phyloP scores from a whole-genome alignment of 148 eudicot genomes.

The Polygonum maritimum region DNA sequence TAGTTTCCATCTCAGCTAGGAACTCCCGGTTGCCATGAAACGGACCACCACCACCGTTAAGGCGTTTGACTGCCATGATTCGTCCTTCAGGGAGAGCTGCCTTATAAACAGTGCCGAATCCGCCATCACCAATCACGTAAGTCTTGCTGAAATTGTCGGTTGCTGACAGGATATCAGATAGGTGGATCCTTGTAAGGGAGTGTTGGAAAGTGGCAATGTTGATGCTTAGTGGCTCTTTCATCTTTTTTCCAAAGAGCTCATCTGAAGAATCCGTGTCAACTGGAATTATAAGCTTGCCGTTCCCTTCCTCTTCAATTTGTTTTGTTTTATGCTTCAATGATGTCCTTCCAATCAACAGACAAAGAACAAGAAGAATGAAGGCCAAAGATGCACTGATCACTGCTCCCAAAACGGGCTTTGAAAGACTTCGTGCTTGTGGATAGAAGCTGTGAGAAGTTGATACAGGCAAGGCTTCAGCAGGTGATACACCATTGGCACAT shows the following conservation, averaged over 20 bases:
- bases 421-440: slow-evolving; percentile 21
- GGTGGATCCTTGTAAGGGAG: slow-evolving; percentile 48
- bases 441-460: slow-evolving; percentile 13
- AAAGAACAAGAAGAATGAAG: slow-evolving; percentile 27
- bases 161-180: slow-evolving; percentile 59
- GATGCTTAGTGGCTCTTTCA: slow-evolving; percentile 83
- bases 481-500: slow-evolving; percentile 31
- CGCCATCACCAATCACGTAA: slow-evolving; percentile 80
- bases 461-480: slow-evolving; percentile 20
- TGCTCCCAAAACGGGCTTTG: slow-evolving; percentile 43
- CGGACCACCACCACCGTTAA: slow-evolving; percentile 44
- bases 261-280: slow-evolving; percentile 32
- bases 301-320: slow-evolving; percentile 18
- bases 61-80: slow-evolving; percentile 73
- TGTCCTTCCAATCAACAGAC: slow-evolving; percentile 33
- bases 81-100: slow-evolving; percentile 62
- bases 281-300: slow-evolving; percentile 29
- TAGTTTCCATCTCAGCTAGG: slow-evolving; percentile 85
- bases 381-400: slow-evolving; percentile 29
- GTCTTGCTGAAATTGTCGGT: slow-evolving; percentile 92
- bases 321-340: slow-evolving; percentile 25
- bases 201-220: slow-evolving; percentile 87
- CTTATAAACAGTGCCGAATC: slow-evolving; percentile 80
- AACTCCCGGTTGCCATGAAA: slow-evolving; percentile 72
- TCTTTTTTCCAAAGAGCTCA: slow-evolving; percentile 44